Evolutionary conservation across 306 rosid species (phyloP).

Genomic region (apple (Malus domestica)): DNA sequence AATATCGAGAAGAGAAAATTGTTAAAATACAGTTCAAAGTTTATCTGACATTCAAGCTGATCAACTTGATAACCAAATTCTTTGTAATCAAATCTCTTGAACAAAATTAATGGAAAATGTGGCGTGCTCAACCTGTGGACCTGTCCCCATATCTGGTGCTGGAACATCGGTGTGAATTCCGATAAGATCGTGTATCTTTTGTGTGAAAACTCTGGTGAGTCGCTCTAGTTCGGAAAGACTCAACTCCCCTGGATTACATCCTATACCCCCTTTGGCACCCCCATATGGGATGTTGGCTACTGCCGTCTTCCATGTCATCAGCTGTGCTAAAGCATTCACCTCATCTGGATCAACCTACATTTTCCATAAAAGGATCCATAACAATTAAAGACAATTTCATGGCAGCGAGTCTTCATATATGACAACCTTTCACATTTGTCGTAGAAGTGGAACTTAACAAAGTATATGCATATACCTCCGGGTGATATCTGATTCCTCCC

Average conservation of each 20-base stretch:
- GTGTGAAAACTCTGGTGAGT: constrained; percentile 90
- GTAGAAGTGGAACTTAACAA: neutral
- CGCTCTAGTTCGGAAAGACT: constrained; percentile 77
- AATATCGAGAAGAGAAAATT: neutral
- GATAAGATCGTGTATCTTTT: constrained; percentile 83
- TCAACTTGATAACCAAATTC: neutral
- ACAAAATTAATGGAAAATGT: neutral
- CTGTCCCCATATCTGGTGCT: constrained; percentile 98
- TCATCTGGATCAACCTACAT: constrained; percentile 94
- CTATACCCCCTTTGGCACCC: constrained; percentile 98
- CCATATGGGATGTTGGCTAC: constrained; percentile 95
- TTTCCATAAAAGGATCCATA: neutral
- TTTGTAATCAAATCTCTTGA: neutral
- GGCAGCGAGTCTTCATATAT: neutral
- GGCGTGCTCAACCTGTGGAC: constrained; percentile 59
- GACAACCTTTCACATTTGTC: neutral
- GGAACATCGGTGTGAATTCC: constrained; percentile 89
- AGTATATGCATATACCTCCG: constrained; percentile 50
- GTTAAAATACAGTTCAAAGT: neutral
- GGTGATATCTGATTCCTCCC: constrained; percentile 99
- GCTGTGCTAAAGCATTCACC: constrained; percentile 94
- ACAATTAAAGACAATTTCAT: neutral
- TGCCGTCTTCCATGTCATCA: constrained; percentile 99
- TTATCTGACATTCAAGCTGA: neutral
- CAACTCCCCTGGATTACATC: constrained; percentile 65